These are phyloP conservation scores for Claviceps africana DNA, from an alignment of 2,329 filamentous ascomycete species.

Conservation along the genomic window DNA sequence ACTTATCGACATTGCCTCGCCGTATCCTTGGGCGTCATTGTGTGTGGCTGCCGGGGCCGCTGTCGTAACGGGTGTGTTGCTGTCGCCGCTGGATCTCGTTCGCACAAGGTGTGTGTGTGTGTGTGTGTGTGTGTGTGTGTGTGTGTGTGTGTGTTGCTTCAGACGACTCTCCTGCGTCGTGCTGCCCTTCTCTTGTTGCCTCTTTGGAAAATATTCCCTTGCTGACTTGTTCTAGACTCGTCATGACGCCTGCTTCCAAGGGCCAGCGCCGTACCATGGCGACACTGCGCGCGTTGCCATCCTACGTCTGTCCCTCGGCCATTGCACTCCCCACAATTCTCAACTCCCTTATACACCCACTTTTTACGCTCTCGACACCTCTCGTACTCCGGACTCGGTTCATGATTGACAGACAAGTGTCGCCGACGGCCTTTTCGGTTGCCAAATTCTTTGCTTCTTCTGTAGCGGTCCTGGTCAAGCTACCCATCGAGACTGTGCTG, in stretches of 20 bases:
- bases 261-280: slow-evolving; percentile 65
- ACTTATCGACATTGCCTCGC: slow-evolving; percentile 55
- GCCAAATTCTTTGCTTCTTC: slow-evolving; percentile 70
- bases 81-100: slow-evolving; percentile 80
- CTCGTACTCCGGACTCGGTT: slow-evolving; percentile 77
- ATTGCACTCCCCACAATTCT: slow-evolving; percentile 75
- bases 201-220: background rate
- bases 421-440: slow-evolving; percentile 69
- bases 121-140: slow-evolving; percentile 22
- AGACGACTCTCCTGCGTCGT: background rate
- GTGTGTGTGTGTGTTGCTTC: slow-evolving; percentile 21
- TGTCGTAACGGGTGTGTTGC: slow-evolving; percentile 60
- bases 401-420: slow-evolving; percentile 65
- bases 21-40: slow-evolving; percentile 70
- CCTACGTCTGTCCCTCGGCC: slow-evolving; percentile 54
- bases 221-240: slow-evolving; percentile 40
- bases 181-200: background rate
- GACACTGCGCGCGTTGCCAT: slow-evolving; percentile 64
- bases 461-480: slow-evolving; percentile 68
- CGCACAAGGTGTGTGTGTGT: slow-evolving; percentile 44
- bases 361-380: slow-evolving; percentile 71
- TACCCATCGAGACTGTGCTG: slow-evolving; percentile 84
- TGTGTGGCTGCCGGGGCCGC: slow-evolving; percentile 53
- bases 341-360: slow-evolving; percentile 69
- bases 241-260: slow-evolving; percentile 66